Evolutionary conservation across 2,329 filamentous ascomycete genomes (phyloP), one percentile per base, ranked within the genome.

Genomic region (Furcasterigmium furcatum): DNA sequence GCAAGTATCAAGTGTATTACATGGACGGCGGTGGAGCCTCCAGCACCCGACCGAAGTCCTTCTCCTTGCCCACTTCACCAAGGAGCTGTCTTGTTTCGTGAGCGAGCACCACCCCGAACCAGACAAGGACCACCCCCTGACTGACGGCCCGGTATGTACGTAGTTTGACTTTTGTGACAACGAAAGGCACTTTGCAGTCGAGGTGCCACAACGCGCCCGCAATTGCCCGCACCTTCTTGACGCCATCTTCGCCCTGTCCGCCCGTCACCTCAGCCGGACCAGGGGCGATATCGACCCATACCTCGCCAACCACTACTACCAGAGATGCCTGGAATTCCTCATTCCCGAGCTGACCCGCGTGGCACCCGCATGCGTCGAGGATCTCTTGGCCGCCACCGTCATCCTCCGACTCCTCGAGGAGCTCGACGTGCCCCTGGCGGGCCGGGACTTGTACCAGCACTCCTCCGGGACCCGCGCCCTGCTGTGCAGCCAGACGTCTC

Each of bases 391-490:
- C 0, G 76, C 77, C 1, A 75, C 72, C 0, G 77, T 82, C 20
- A 76, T 82, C 9, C 64, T 82, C 4, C 67, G 79, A 3, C 74
- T 77, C 3, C 67, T 79, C 16, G 77, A 82, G 55, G 78, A 82
- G 52, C 72, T 82, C 29, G 48, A 42, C 18, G 58, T 61, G 12
- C 58, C 58, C 0, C 45, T 60, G 10, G 63, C 66, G 0, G 71
- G 72, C 2, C 62, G 66, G 3, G 68, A 74, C 45, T 63, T 64
- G 21, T 72, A 80, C 38, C 68, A 73, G 45, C 70, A 74, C 44
- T 58, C 73, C 1, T 58, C 70, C 0, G 71, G 70, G 1, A 72
- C 74, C 38, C 67, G 73, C 35, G 66, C 67, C 1, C 74, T 74
- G 43, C 70, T 74, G 40, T 68, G 71, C 18, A 65, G 65, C 24